Base-by-base conservation (phyloP, 257 asterid species). In the Nicotiana sylvestris region DNA sequence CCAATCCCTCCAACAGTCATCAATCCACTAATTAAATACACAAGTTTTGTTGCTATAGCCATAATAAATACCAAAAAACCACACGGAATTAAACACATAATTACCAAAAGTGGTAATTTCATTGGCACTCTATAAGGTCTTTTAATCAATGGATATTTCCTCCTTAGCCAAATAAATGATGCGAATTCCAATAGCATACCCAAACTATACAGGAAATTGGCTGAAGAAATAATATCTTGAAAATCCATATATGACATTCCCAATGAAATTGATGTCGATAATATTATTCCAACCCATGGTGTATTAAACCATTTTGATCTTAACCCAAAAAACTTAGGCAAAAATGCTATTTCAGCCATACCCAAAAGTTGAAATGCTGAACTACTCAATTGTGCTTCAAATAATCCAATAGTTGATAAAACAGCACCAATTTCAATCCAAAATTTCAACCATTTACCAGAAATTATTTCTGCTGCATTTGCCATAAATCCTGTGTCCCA, bases 401-500 rank as follows among this genome's bases (percentile, higher is more conserved):
- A 93, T 0, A 91, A 86, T 32, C 97, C 95, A 39, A 92, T 82
- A 2, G 87, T 86, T 0, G 94, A 90, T 5, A 93, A 27, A 29
- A 93, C 90, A 0, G 98, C 95, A 3, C 94, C 94, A 37, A 89
- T 81, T 29, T 92, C 98, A 49, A 93, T 78, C 97, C 95, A 93
- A 55, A 91, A 76, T 56, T 93, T 92, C 30, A 93, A 86, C 97
- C 98, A 93, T 18, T 85, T 84, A 0, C 95, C 95, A 2, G 92
- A 89, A 16, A 93, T 91, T 9, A 18, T 83, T 29, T 55, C 77
- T 2, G 94, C 95, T 1, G 90, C 89, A 69, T 91, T 90, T 4
- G 97, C 97, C 89, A 92, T 90, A 86, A 87, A 90, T 11, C 95
- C 97, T 1, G 90, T 67, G 7, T 84, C 91, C 98, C 98, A 93